Evolutionary conservation across 371 early-diverging fungal genomes (phyloP).

Genomic region (Mucor velutinosus): DNA sequence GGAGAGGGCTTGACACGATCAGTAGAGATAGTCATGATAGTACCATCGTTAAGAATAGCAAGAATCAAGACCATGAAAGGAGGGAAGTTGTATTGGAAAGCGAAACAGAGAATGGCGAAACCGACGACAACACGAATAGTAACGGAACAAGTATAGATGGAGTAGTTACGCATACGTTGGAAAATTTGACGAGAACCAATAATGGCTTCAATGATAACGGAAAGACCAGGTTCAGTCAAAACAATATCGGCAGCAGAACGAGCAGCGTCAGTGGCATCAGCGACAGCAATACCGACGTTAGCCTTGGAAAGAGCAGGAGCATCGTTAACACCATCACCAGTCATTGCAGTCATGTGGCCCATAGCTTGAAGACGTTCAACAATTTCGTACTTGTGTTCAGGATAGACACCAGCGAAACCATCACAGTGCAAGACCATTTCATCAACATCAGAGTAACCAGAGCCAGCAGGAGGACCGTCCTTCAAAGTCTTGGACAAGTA

Average conservation of each 20-base stretch:
- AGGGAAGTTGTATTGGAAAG: conserved; percentile 65
- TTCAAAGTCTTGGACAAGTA: conserved; percentile 77
- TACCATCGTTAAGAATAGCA: conserved; percentile 66
- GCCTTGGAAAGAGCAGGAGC: conserved; percentile 91
- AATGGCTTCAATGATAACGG: conserved; percentile 72
- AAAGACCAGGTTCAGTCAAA: conserved; percentile 78
- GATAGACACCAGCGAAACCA: conserved; percentile 92
- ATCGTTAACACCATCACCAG: conserved; percentile 98
- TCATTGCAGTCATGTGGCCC: conserved; percentile 87
- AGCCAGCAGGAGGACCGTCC: conserved; percentile 69
- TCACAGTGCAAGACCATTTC: conserved; percentile 79
- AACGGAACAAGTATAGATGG: conserved; percentile 66
- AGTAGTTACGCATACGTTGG: conserved; percentile 73
- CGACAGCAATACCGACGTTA: conserved; percentile 87
- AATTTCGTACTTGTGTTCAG: conserved; percentile 95
- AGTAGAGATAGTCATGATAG: conserved; percentile 66
- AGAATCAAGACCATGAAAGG: conserved; percentile 68
- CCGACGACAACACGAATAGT: conserved; percentile 69
- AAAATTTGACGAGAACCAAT: conserved; percentile 72
- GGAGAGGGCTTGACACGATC: conserved; percentile 64
- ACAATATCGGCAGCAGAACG: conserved; percentile 82
- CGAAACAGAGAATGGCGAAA: conserved; percentile 60
- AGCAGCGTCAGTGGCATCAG: conserved; percentile 77
- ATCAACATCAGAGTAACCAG: conserved; percentile 77
- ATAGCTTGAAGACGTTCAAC: conserved; percentile 87